Base-by-base conservation (phyloP, 495 filamentous ascomycete genomes). In the Penicillium waksmanii region DNA sequence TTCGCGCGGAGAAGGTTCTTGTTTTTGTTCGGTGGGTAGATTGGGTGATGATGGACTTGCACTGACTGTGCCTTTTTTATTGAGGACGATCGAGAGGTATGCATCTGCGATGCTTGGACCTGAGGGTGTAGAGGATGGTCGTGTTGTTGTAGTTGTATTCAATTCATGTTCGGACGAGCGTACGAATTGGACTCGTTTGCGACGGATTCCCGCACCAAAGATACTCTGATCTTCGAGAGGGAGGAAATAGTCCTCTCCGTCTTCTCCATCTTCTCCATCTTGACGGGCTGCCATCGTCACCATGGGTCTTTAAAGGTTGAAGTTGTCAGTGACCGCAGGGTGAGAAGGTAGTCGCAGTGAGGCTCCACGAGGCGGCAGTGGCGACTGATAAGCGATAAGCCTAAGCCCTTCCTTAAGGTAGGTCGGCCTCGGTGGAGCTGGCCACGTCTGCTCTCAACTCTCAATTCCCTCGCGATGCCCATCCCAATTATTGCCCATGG, bases 111-210 rank as follows among this genome's bases (percentile, higher is more conserved):
- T 79, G 55, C 78, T 80, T n/a, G 71, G 51, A n/a, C 62, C 68
- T 19, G 67, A 51, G 31, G 58, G 38, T 17, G 51, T 53, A 21
- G 73, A 69, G 19, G 74, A 63, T n/a, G 65, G 54, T 52, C 73
- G 23, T 33, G 68, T 55, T 21, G 61, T 50, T 47, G 72, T 64
- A 40, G 78, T 78, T 0, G 81, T 80, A 48, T 73, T 72, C 23
- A 83, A 74, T 8, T 80, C 65, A 43, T 73, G 69, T 31, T 31
- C 35, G 5, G 86, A 80, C 31, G 91, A 87, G 34, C 87, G 86
- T 17, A 97, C 88, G 70, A 97, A 97, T 7, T 83, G 78, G n/a
- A 97, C 86, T 33, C 83, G 81, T 74, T 89, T 90, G 12, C 87
- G 84, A 58, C 89, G 85, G 44, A 95, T 83, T 11, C 91, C 90